Evolutionary conservation across 2,329 filamentous ascomycete genomes (phyloP).

Genomic region (Monascus ruber): DNA sequence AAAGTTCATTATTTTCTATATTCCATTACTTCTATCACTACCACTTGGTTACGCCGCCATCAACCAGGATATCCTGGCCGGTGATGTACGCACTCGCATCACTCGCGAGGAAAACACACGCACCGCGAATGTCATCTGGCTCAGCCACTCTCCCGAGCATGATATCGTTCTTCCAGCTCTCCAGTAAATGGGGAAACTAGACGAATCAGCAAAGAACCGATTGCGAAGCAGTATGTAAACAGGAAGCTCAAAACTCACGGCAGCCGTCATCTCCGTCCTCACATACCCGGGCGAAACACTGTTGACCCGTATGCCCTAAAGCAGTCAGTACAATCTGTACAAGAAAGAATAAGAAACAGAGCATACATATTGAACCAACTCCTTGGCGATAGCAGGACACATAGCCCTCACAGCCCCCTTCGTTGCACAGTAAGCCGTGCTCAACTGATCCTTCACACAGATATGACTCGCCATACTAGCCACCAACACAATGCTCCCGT

Average conservation of each 20-base stretch:
- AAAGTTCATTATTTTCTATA: too few relatives aligned
- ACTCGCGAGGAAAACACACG: conserved; percentile 38
- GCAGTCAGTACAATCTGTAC: conserved; percentile 1
- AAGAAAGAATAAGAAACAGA: neutral
- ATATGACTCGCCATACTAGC: conserved; percentile 44
- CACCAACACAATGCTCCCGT: conserved; percentile 43
- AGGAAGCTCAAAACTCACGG: conserved; percentile 9
- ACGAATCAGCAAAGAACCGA: conserved; percentile 1
- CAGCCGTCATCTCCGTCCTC: conserved; percentile 22
- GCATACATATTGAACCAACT: conserved; percentile 28
- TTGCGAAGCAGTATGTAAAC: neutral
- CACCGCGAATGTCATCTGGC: conserved; percentile 41
- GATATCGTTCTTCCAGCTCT: conserved; percentile 39
- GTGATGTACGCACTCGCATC: conserved; percentile 38
- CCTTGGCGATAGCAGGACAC: conserved; percentile 38
- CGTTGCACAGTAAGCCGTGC: conserved; percentile 37
- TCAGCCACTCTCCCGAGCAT: conserved; percentile 39
- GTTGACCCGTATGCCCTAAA: conserved; percentile 32
- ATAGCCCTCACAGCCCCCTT: conserved; percentile 39
- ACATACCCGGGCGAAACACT: conserved; percentile 32
- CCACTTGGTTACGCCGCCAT: conserved; percentile 34
- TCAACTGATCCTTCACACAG: conserved; percentile 39
- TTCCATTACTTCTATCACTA: conserved; percentile 11
- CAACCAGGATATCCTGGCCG: conserved; percentile 36
- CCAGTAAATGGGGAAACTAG: conserved; percentile 36